phyloP scores from a whole-genome alignment of 805 yeast genomes.

The Hanseniaspora jakobsenii region DNA sequence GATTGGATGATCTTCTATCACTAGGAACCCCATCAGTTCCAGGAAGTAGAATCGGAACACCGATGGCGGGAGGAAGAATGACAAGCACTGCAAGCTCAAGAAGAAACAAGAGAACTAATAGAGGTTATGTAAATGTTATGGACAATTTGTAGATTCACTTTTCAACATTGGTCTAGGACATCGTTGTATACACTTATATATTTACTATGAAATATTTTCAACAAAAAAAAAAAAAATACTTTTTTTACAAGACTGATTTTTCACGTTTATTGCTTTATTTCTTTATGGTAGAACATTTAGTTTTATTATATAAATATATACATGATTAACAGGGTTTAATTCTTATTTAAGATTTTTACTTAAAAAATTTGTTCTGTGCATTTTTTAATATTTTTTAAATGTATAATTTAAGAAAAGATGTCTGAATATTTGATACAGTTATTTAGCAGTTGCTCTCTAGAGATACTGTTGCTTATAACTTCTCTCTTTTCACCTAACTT shows the following conservation, averaged over 20 bases:
- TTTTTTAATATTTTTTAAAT: not conserved
- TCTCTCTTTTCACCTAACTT: slow-evolving; percentile 32
- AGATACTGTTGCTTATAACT: not conserved
- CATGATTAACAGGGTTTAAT: too few species aligned
- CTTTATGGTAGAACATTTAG: too few species aligned
- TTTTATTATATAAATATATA: too few species aligned
- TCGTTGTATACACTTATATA: not conserved
- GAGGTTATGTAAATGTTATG: slow-evolving; percentile 64
- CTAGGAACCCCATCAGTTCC: slow-evolving; percentile 18
- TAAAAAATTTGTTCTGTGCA: not conserved
- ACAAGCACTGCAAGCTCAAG: slow-evolving; percentile 20
- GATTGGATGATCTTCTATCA: slow-evolving; percentile 37
- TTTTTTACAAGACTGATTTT: too few species aligned
- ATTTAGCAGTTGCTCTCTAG: slow-evolving; percentile 18
- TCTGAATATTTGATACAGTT: slow-evolving; percentile 9
- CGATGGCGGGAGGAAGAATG: not conserved
- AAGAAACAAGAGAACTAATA: slow-evolving; percentile 36
- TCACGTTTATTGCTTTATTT: too few species aligned
- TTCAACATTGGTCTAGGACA: not conserved
- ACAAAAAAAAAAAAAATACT: too few species aligned
- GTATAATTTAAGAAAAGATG: not conserved
- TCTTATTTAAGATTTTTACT: too few species aligned
- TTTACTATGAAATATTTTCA: too few species aligned
- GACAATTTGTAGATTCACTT: slow-evolving; percentile 19
- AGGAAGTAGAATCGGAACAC: slow-evolving; percentile 22